These are phyloP conservation scores for Fusarium sp. DNA, from an alignment of 2,329 filamentous ascomycete genomes.

Conservation along the genomic window DNA sequence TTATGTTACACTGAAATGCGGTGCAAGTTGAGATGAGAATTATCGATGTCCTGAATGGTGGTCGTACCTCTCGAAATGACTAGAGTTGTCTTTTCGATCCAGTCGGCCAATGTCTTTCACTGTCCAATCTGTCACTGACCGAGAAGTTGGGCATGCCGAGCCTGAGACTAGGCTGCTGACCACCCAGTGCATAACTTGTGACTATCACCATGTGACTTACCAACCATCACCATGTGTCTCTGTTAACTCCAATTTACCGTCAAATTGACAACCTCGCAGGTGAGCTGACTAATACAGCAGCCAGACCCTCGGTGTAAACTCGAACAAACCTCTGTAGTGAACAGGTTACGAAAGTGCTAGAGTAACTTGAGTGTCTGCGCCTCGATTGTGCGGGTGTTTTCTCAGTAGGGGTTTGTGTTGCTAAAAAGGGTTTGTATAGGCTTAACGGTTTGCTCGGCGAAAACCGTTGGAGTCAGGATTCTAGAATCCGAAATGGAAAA, in stretches of 20 bases:
- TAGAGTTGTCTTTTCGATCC: not conserved
- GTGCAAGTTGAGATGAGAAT: not conserved
- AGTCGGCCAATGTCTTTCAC: not conserved
- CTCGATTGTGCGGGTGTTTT: not conserved
- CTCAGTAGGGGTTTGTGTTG: not conserved
- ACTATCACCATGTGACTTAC: not conserved
- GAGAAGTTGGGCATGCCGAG: not conserved
- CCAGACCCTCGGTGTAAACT: not conserved
- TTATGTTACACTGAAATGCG: not conserved
- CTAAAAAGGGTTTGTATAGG: not conserved
- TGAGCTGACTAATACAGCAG: not conserved
- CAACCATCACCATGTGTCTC: not conserved
- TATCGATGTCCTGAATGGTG: not conserved
- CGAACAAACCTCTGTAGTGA: not conserved
- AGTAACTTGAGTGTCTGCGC: not conserved
- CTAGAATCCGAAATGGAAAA: not conserved
- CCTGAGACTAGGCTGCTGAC: not conserved
- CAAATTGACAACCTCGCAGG: not conserved
- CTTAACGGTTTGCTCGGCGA: not conserved
- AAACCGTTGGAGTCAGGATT: not conserved
- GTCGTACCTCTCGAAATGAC: not conserved
- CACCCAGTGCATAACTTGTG: not conserved
- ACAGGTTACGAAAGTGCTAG: not conserved
- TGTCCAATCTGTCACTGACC: not conserved
- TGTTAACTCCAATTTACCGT: not conserved